These are phyloP conservation scores for Pichia gijzeniarum DNA, from an alignment of 805 yeast genomes.

Conservation along the genomic window DNA sequence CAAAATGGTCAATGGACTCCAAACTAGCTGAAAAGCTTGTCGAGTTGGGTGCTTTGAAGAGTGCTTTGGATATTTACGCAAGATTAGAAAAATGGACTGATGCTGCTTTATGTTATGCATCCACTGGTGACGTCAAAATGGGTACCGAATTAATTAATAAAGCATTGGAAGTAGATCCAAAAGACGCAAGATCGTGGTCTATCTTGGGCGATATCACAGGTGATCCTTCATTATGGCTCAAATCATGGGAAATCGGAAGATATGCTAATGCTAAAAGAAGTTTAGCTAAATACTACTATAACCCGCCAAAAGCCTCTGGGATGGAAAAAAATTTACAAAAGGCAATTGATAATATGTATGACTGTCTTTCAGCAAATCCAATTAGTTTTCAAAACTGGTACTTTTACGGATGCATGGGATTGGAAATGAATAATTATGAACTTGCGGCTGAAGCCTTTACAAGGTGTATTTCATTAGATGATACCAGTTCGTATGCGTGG, in stretches of 20 bases:
- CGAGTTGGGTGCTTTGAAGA: conserved; percentile 75
- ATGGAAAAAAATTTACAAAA: conserved; percentile 41
- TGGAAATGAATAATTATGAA: conserved; percentile 64
- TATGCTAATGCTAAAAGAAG: conserved; percentile 85
- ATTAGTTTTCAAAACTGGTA: conserved; percentile 80
- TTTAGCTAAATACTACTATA: conserved; percentile 63
- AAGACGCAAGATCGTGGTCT: conserved; percentile 77
- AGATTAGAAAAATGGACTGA: conserved; percentile 71
- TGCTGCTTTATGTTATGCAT: conserved; percentile 85
- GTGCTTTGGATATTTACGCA: conserved; percentile 86
- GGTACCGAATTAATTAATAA: conserved; percentile 56
- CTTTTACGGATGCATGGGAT: conserved; percentile 84
- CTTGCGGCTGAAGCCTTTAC: conserved; percentile 89
- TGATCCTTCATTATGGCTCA: conserved; percentile 71
- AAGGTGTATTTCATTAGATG: conserved; percentile 82
- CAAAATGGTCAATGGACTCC: conserved; percentile 81
- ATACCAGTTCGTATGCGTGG: conserved; percentile 79
- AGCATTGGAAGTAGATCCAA: conserved; percentile 51
- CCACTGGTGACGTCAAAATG: conserved; percentile 63
- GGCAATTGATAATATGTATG: conserved; percentile 65
- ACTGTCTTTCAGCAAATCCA: conserved; percentile 68
- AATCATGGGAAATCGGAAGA: conserved; percentile 81
- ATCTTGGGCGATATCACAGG: conserved; percentile 80
- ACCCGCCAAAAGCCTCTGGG: conserved; percentile 54
- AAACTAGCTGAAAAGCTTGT: conserved; percentile 79